Base-by-base conservation (phyloP, 2,329 filamentous ascomycete species). In the Emergomyces orientalis region DNA sequence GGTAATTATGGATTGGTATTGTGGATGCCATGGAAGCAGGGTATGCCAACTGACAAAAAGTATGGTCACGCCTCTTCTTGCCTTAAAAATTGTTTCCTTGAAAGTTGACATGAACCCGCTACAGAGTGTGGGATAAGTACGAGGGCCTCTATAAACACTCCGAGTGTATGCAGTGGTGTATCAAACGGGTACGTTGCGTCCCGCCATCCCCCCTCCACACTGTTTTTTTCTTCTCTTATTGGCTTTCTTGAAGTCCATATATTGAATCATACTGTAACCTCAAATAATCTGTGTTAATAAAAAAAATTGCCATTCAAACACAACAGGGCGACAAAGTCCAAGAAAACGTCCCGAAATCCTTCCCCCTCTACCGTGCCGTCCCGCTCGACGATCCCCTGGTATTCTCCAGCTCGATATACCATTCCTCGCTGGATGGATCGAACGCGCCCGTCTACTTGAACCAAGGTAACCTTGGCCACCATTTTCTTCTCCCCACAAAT, bases 1-100 rank as follows among this genome's bases (percentile, higher is more conserved):
- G 57, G 57, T 3, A 59, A 59, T 59, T 59, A 59, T 47, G 57
- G 57, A 9, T 34, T 59, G 57, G 25, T 47, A 41, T 25, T 59
- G 17, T 59, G 57, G 57, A 47, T 49, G 57, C 57, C 41, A n/a
- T 59, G 57, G 57, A 59, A 59, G 27, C 8, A 19, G 41, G 57
- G 57, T n/a, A 59, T 59, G 57, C 57, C 57, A 32, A 59, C 57
- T 19, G 41, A 59, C 41, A 59, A 59, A 41, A 59, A 59, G 57
- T 59, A 59, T 13, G 57, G 25, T 17, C 3, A 25, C 19, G 9
- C 39, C 57, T n/a, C 34, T 30, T n/a, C 9, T 45, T 39, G 3
- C 39, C 27, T 11, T 27, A 2, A 2, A n/a, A 27, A 13, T 58
- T 19, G 14, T 41, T 8, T 27, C 11, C 6, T 3, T 45, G 19